Conservation (phyloP, 495 filamentous ascomycete species). For the Aspergillus ostianus region DNA sequence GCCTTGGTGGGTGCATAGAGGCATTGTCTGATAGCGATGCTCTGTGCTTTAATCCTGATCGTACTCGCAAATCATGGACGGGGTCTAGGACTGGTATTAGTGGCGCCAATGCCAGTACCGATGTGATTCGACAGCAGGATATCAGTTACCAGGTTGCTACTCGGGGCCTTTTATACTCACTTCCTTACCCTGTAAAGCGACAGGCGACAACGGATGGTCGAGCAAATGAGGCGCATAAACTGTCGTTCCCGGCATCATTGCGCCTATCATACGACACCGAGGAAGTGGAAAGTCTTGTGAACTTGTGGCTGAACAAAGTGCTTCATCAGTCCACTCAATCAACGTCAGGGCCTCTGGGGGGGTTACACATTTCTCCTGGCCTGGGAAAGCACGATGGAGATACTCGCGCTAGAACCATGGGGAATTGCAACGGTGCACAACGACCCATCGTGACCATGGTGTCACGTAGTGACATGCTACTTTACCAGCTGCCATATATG, state of each 20-base stretch:
- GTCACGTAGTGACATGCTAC: constrained; percentile 69
- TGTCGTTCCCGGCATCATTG: constrained; percentile 82
- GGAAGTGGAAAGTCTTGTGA: constrained; percentile 69
- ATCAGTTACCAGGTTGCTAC: constrained; percentile 87
- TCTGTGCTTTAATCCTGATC: constrained; percentile 50
- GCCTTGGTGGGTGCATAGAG: constrained; percentile 77
- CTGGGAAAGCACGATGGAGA: constrained; percentile 7
- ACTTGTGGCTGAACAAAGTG: constrained; percentile 56
- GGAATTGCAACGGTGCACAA: constrained; percentile 28
- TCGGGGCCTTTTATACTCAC: constrained; percentile 74
- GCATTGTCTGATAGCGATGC: constrained; percentile 84
- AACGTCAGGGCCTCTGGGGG: constrained; percentile 20
- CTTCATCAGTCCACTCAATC: constrained; percentile 24
- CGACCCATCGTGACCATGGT: constrained; percentile 55
- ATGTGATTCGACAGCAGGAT: constrained; percentile 83
- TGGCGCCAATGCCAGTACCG: constrained; percentile 53
- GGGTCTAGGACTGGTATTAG: constrained; percentile 40
- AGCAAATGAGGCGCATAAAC: constrained; percentile 62
- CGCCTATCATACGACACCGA: constrained; percentile 76
- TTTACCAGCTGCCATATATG: constrained; percentile 85
- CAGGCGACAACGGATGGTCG: constrained; percentile 30
- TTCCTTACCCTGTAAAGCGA: constrained; percentile 83
- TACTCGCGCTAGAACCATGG: background rate
- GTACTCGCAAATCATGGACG: constrained; percentile 25
- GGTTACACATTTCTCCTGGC: background rate